Conservation (phyloP, 257 asterid genomes). For the Plantago major region DNA sequence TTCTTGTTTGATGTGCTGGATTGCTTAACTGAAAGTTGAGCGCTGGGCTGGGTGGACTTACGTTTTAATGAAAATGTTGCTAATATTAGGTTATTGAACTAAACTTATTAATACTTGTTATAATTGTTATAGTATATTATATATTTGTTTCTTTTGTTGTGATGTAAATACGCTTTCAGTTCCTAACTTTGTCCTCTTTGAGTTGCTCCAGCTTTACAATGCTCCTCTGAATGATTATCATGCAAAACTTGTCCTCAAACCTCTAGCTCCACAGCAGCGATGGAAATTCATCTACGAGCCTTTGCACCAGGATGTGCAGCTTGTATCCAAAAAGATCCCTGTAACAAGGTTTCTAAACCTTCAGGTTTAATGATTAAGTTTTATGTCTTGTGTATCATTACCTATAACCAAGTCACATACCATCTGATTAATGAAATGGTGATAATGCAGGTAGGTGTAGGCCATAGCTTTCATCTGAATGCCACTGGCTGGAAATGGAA, state of each 20-base stretch:
- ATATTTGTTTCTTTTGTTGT: slow-evolving; percentile 4
- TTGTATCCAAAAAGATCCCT: slow-evolving; percentile 90
- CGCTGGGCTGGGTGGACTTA: background rate
- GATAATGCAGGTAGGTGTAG: slow-evolving; percentile 75
- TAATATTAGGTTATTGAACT: background rate
- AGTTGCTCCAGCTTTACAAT: slow-evolving; percentile 57
- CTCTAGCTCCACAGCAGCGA: slow-evolving; percentile 69
- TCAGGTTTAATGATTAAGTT: slow-evolving; percentile 52
- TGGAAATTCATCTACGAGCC: slow-evolving; percentile 95
- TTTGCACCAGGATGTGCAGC: slow-evolving; percentile 73
- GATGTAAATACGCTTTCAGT: background rate
- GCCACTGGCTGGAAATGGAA: slow-evolving; percentile 99
- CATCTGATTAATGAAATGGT: slow-evolving; percentile 1
- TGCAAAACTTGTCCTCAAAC: slow-evolving; percentile 87
- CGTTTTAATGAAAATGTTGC: too few relatives aligned
- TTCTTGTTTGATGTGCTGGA: too few relatives aligned
- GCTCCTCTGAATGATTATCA: slow-evolving; percentile 83
- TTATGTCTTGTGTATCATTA: background rate
- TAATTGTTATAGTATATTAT: background rate
- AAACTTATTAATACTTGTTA: background rate
- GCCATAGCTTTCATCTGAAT: slow-evolving; percentile 84
- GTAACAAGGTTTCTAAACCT: slow-evolving; percentile 80
- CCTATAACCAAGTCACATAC: slow-evolving; percentile 1
- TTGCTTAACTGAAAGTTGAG: background rate
- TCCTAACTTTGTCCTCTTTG: slow-evolving; percentile 15